Base-by-base conservation (phyloP, 352 stramenopile genomes). In the Phytophthora chlamydospora region DNA sequence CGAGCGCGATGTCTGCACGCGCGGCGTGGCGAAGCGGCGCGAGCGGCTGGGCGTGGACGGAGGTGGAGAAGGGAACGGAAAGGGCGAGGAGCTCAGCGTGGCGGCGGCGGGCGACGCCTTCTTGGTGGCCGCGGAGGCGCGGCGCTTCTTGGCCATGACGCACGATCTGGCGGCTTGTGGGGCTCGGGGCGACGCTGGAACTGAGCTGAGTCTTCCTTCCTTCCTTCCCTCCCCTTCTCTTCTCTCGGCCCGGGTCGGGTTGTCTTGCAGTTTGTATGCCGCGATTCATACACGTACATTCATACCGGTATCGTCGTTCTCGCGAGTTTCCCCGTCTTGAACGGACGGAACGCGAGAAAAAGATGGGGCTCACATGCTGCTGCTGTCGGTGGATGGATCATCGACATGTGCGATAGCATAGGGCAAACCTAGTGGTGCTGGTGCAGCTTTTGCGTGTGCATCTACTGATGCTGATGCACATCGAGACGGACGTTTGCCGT, bases 131-230 rank as follows among this genome's bases (percentile, higher is more conserved):
- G 42, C 41, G 39, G 59, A 46, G n/a, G 63, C 46, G 58, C 71
- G 71, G 35, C 71, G 71, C 59, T 79, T 79, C 43, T 69, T 75
- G 21, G 71, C 58, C 71, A 79, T 79, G 43, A 10, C 36, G 43
- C 35, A 45, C 38, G 11, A 34, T 44, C 34, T 29, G 24, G 24
- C 24, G 24, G 47, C 36, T 70, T 59, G n/a, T 60, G 44, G 17
- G 38, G 35, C 36, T 63, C 38, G 8, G 19, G 9, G 33, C 40
- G 39, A 11, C 36, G 34, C 57, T 62, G 14, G 58, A 69, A 62
- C 40, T 69, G 65, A 60, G 63, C 59, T 68, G 59, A 46, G 41
- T 17, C 14, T 32, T 31, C 33, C 57, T 43, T 50, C 48, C 14
- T 48, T 12, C 32, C n/a, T n/a, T n/a, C n/a, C n/a, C n/a, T 51